Conservation (phyloP, 345 rosid genomes). For the Physaria fendleri region DNA sequence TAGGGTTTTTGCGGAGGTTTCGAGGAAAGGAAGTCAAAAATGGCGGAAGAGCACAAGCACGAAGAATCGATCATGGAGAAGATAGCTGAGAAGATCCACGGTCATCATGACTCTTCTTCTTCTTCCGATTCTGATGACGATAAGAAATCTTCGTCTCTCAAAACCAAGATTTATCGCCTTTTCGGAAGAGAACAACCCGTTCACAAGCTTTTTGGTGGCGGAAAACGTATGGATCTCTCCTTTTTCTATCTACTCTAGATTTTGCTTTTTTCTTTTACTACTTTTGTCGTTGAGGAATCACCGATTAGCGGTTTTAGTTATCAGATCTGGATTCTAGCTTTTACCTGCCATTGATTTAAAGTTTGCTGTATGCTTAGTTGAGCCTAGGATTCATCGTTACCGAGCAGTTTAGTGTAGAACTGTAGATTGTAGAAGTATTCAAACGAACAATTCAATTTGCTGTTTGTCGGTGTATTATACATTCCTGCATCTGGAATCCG, state of each 20-base stretch:
- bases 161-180: conserved; percentile 48
- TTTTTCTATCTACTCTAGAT: background rate
- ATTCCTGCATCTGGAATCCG: background rate
- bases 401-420: background rate
- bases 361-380: background rate
- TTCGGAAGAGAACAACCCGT: conserved; percentile 64
- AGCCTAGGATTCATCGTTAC: background rate
- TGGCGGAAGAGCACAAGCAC: conserved; percentile 34
- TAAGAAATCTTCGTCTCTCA: conserved; percentile 26
- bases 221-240: conserved; percentile 38
- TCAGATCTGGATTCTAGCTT: conserved; percentile 24
- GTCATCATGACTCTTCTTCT: conserved; percentile 36
- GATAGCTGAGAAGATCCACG: conserved; percentile 35
- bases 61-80: conserved; percentile 35
- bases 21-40: conserved; percentile 7
- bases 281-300: background rate
- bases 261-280: background rate
- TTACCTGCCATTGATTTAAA: background rate
- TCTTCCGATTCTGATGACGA: conserved; percentile 35
- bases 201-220: conserved; percentile 34
- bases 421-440: background rate
- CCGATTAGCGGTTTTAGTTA: background rate
- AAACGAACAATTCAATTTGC: background rate
- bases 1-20: conserved; percentile 29
- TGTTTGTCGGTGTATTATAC: background rate